Percentiles rank a stretch among this genome's conserved stretches.
Evolutionary conservation across 352 stramenopile species (phyloP).

Genomic region (Nothophytophthora sp.): DNA sequence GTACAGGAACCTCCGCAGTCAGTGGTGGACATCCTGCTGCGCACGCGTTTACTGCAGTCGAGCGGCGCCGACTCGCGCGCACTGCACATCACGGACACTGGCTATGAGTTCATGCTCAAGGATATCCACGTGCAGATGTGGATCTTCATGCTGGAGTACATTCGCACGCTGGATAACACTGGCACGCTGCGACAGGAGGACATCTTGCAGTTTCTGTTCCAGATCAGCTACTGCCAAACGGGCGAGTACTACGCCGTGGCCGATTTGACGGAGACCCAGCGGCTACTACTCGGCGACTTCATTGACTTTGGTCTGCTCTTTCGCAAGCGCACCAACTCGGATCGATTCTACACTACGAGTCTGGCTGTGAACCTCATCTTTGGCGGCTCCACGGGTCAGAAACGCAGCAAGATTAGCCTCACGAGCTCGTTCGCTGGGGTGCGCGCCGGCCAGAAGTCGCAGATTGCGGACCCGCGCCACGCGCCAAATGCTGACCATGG

Average conservation of each 20-base stretch:
- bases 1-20: constrained; percentile 65
- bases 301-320: constrained; percentile 89
- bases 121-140: constrained; percentile 92
- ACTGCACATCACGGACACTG: constrained; percentile 87
- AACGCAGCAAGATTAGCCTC: constrained; percentile 47
- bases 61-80: constrained; percentile 53
- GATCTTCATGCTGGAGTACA: constrained; percentile 92
- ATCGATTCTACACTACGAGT: constrained; percentile 90
- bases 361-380: constrained; percentile 92
- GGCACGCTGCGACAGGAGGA: constrained; percentile 81
- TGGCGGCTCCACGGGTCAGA: constrained; percentile 68
- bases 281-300: constrained; percentile 81
- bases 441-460: constrained; percentile 42
- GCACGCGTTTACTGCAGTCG: constrained; percentile 71
- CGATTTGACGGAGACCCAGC: constrained; percentile 76
- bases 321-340: constrained; percentile 47
- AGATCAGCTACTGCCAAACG: constrained; percentile 89
- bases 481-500: constrained; percentile 35
- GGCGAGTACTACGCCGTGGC: constrained; percentile 82
- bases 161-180: constrained; percentile 78
- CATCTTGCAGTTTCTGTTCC: constrained; percentile 89
- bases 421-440: constrained; percentile 49
- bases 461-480: constrained; percentile 35
- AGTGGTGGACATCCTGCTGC: constrained; percentile 74
- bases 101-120: constrained; percentile 93